These are phyloP conservation scores for Ascochyta fabae DNA, from an alignment of 2,329 filamentous ascomycete species.

Conservation along the genomic window DNA sequence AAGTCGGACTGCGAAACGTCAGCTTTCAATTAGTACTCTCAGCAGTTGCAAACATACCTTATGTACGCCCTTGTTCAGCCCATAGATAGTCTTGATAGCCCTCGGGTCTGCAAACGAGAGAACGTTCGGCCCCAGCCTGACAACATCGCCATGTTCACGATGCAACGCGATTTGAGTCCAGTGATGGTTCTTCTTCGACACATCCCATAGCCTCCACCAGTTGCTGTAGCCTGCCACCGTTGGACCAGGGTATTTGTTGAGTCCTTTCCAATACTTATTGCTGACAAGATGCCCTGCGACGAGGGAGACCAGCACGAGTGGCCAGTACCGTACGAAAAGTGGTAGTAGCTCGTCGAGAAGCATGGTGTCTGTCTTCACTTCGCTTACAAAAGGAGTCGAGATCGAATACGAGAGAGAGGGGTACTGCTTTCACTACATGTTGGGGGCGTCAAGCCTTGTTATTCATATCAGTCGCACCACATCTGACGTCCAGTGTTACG, in stretches of 20 bases:
- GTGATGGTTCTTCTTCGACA: conserved; percentile 69
- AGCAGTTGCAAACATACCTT: conserved; percentile 62
- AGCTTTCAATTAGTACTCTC: neutral
- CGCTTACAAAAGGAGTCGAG: neutral
- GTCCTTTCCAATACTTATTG: conserved; percentile 61
- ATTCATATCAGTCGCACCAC: conserved; percentile 1
- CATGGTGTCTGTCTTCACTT: conserved; percentile 32
- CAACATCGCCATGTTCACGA: conserved; percentile 73
- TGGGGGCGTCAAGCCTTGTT: neutral
- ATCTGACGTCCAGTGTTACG: neutral
- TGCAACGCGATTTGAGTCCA: conserved; percentile 73
- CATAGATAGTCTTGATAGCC: conserved; percentile 78
- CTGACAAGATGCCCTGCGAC: conserved; percentile 47
- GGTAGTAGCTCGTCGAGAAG: conserved; percentile 46
- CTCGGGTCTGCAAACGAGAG: conserved; percentile 77
- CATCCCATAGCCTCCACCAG: conserved; percentile 77
- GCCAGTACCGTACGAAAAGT: conserved; percentile 52
- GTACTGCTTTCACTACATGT: neutral
- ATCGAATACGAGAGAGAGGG: neutral
- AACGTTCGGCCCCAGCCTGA: conserved; percentile 75
- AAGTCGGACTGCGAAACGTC: conserved; percentile 71
- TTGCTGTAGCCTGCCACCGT: conserved; percentile 72
- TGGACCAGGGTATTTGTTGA: conserved; percentile 76
- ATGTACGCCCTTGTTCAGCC: conserved; percentile 78
- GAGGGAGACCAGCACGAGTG: conserved; percentile 42